phyloP scores from a whole-genome alignment of 805 yeast genomes.

The Kodamaea fukazawae region DNA sequence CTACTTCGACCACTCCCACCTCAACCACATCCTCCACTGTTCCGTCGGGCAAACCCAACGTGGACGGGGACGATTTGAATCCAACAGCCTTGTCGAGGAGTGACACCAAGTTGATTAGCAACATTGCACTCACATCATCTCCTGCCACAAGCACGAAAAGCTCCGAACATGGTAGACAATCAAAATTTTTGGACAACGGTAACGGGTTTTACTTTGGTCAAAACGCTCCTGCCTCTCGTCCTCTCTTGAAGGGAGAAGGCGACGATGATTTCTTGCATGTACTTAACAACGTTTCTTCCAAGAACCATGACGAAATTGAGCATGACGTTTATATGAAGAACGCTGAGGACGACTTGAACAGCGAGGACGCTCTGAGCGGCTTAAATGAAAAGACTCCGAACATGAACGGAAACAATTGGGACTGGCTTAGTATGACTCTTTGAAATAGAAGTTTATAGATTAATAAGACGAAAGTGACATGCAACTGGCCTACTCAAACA shows the following conservation, averaged over 20 bases:
- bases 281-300: conserved; percentile 10
- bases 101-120: conserved; percentile 11
- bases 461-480: neutral
- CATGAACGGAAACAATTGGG: conserved; percentile 32
- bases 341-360: conserved; percentile 5
- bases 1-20: conserved; percentile 7
- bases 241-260: conserved; percentile 9
- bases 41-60: conserved; percentile 4
- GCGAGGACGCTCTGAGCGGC: conserved; percentile 9
- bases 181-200: conserved; percentile 7
- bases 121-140: conserved; percentile 9
- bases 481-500: no score
- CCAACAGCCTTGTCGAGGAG: conserved; percentile 39
- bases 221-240: conserved; percentile 1
- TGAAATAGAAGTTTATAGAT: conserved; percentile 14
- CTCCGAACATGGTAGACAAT: neutral
- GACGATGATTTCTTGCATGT: conserved; percentile 19
- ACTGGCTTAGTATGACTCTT: conserved; percentile 46
- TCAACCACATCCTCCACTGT: conserved; percentile 5
- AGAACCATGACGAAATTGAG: conserved; percentile 2
- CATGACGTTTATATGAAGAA: conserved; percentile 9
- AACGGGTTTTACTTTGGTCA: conserved; percentile 11
- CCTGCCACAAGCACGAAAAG: neutral
- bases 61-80: conserved; percentile 48
- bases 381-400: conserved; percentile 3